These are phyloP conservation scores for Aquilaria yunnanensis DNA, from an alignment of 345 rosid genomes.

Conservation along the genomic window DNA sequence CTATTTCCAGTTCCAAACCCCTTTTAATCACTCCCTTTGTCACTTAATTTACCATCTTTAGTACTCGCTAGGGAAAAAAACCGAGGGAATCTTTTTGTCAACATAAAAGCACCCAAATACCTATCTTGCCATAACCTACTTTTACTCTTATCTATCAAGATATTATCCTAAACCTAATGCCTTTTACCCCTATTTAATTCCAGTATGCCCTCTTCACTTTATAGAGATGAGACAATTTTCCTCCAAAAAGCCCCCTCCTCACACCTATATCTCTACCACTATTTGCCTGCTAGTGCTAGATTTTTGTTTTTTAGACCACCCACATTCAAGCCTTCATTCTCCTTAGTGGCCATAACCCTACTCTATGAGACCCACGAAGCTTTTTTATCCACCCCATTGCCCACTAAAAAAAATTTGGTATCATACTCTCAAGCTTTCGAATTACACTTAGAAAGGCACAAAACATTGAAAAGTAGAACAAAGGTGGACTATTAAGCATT, in stretches of 20 bases:
- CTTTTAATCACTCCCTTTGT: background rate
- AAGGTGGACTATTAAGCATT: background rate
- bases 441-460: background rate
- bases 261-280: background rate
- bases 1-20: background rate
- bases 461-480: background rate
- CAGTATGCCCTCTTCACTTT: background rate
- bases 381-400: background rate
- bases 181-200: background rate
- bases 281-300: background rate
- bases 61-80: background rate
- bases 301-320: background rate
- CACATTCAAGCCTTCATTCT: background rate
- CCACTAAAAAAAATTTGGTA: background rate
- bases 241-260: background rate
- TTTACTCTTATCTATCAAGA: background rate
- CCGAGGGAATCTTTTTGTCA: background rate
- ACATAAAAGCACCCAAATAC: no score
- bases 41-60: background rate
- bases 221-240: no score
- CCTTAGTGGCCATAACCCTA: background rate
- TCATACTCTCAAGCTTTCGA: no score
- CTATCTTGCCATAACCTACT: background rate
- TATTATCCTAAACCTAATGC: background rate
- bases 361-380: background rate